Evolutionary conservation across 2,329 filamentous ascomycete genomes (phyloP), one percentile per base, ranked within the genome.

Genomic region (Penicillium sp.): DNA sequence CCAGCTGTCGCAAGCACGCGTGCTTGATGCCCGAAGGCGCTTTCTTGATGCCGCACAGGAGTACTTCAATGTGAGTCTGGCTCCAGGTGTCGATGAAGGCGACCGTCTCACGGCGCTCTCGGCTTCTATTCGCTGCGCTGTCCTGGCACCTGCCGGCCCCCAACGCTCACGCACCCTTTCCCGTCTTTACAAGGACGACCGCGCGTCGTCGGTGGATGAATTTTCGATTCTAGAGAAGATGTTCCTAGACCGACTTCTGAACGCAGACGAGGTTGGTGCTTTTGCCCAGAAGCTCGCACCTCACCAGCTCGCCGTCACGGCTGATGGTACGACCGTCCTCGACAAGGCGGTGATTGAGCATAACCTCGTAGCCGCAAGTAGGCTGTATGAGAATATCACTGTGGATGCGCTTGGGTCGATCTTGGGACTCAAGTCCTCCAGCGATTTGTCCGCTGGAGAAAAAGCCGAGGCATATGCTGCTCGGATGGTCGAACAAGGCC

Each of bases 181-280:
- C 3, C 81, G 84, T 36, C 71, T 98, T 10, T 95, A 95, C 75
- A 95, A 94, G 65, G 92, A 98, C 64, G 92, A 96, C 50, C 79
- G 92, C 18, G 76, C 85, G 0, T 71, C 73, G 3, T 77, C 80
- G 33, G 76, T 92, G 2, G 77, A 82, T 20, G 86, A 96, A 66
- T 90, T 84, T 58, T 73, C 79, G 32, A 95, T 98, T 37, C 71
- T 98, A 10, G 92, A 96, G 70, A 96, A 96, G 72, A 96, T 98
- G 79, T 95, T 94, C 64, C 74, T 96, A 32, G 87, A 96, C 64
- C 79, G 89, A 4, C 72, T 98, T 3, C 73, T 98, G 32, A 77
- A 79, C 0, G 79, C 83, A 0, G 76, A 73, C n/a, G 92, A 98
- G 67, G 87, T 95, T 28, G 79, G 81, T 25, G 81, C 85, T 38